Conservation (phyloP, 1,284 basidiomycete species). For the Puccinia coronata region DNA sequence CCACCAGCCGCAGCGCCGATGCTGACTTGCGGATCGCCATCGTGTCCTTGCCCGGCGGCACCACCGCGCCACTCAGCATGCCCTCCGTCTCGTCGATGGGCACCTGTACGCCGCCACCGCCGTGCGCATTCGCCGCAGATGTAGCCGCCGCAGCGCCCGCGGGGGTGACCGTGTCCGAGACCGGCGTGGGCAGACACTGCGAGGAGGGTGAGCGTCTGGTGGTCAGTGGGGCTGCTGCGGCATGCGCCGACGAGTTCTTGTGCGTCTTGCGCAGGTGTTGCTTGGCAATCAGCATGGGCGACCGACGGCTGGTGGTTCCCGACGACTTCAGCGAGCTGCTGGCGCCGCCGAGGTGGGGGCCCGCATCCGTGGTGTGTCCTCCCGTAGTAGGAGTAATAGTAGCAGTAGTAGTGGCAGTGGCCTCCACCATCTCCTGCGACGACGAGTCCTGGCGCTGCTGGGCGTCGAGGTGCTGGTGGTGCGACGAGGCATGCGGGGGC, state of each 20-base stretch:
- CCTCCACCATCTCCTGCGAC: not conserved
- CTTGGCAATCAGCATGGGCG: constrained; percentile 17
- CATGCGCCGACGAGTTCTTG: not conserved
- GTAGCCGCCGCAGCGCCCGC: constrained; percentile 36
- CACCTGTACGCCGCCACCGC: constrained; percentile 56
- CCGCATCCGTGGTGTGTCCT: too few relatives aligned
- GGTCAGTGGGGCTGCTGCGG: not conserved
- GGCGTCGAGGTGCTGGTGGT: not conserved
- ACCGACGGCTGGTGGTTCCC: not conserved
- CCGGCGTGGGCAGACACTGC: constrained; percentile 14
- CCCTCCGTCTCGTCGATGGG: constrained; percentile 66
- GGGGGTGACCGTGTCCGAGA: constrained; percentile 41
- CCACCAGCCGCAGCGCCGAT: constrained; percentile 51
- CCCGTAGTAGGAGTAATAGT: too few relatives aligned
- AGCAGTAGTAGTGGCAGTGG: not conserved
- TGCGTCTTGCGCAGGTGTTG: not conserved
- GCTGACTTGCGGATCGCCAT: constrained; percentile 53
- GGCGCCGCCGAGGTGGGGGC: too few relatives aligned
- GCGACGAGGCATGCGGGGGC: not conserved
- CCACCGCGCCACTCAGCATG: constrained; percentile 70
- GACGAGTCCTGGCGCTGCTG: too few relatives aligned
- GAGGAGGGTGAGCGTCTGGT: constrained; percentile 6
- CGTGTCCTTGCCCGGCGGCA: constrained; percentile 70
- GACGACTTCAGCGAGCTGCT: not conserved
- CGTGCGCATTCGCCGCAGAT: constrained; percentile 46